These are phyloP conservation scores for Cyamopsis tetragonoloba DNA, from an alignment of 306 rosid genomes.

Conservation along the genomic window DNA sequence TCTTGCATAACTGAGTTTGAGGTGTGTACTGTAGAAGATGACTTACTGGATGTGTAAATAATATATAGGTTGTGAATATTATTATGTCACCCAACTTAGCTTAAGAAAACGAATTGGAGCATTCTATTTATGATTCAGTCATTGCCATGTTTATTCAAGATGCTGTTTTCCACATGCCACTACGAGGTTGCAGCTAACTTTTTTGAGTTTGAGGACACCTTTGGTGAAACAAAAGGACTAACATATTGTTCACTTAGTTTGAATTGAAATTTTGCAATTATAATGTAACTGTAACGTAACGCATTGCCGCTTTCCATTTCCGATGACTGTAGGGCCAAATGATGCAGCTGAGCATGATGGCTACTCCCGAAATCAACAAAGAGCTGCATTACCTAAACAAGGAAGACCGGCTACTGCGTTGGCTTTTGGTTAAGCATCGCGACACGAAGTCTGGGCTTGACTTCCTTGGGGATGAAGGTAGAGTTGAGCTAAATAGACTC, in stretches of 20 bases:
- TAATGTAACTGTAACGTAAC: conserved; percentile 4
- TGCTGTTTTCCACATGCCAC: background rate
- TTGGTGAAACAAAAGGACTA: background rate
- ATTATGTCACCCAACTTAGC: background rate
- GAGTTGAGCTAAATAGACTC: conserved; percentile 30
- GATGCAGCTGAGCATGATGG: conserved; percentile 98
- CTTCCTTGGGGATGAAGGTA: conserved; percentile 39
- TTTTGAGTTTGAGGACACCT: background rate
- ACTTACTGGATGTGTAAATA: background rate
- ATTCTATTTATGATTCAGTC: background rate
- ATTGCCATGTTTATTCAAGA: background rate
- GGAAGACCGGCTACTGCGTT: conserved; percentile 80
- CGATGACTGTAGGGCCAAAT: conserved; percentile 59
- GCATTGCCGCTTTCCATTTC: background rate
- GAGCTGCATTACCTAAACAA: conserved; percentile 92
- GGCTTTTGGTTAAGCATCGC: conserved; percentile 84
- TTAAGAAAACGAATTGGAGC: background rate
- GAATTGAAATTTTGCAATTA: background rate
- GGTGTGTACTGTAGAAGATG: background rate
- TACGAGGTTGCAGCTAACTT: background rate
- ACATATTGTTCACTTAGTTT: background rate
- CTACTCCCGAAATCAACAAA: conserved; percentile 81
- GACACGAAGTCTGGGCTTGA: conserved; percentile 44
- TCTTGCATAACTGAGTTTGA: background rate
- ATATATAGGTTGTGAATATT: background rate